A percentile compares a stretch with the other conserved stretches of the same genome.
Conservation (phyloP, 805 yeast species). For the Sugiyamaella boreocaroliniensis region DNA sequence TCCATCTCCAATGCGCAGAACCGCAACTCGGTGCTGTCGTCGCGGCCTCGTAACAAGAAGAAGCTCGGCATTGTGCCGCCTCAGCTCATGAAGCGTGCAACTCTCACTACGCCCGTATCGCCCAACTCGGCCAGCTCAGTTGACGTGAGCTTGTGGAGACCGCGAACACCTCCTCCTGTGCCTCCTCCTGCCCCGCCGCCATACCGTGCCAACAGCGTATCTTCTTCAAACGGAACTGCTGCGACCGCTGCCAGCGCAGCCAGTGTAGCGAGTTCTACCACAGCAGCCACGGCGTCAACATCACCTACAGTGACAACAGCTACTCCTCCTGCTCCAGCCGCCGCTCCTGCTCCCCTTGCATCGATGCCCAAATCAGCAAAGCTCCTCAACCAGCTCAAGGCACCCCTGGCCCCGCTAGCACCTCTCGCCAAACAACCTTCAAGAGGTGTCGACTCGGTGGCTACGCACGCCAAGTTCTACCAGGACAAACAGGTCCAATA, state of each 20-base stretch:
- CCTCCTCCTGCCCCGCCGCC: constrained; percentile 5
- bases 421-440: not conserved
- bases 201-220: not conserved
- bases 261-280: not conserved
- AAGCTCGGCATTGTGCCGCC: constrained; percentile 16
- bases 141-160: not conserved
- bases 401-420: not conserved
- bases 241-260: not conserved
- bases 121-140: constrained; percentile 7
- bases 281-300: not conserved
- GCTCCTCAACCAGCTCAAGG: not conserved
- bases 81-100: not conserved
- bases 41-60: constrained; percentile 14
- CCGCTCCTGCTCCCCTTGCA: no score
- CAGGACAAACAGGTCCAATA: constrained; percentile 14
- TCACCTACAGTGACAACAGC: not conserved
- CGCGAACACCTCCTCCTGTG: constrained; percentile 4
- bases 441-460: constrained; percentile 2
- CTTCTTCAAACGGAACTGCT: not conserved
- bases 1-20: not conserved
- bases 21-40: not conserved
- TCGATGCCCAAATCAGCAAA: not conserved
- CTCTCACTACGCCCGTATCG: constrained; percentile 4
- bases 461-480: constrained; percentile 18
- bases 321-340: no score